Evolutionary conservation across 179 eudicot genomes (phyloP), one percentile per base, ranked within the genome.

Genomic region (Drosera spatulata): DNA sequence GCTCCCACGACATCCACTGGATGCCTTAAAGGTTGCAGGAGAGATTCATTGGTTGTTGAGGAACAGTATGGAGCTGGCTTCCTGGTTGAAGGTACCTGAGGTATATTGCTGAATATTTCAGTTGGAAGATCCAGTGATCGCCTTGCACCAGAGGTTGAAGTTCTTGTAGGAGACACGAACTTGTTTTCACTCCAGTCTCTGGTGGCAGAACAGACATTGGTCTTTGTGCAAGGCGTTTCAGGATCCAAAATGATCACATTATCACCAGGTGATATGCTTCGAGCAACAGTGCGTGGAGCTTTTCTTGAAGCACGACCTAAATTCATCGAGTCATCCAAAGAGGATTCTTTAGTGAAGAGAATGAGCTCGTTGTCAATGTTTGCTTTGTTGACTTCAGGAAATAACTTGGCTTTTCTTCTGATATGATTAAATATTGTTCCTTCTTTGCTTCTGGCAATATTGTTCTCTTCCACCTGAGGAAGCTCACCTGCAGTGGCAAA

Each of bases 361-460:
- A 40, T 44, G 43, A 68, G 40, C 33, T 65, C 66, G 39, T 73
- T 9, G 11, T 58, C 66, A 58, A 60, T 64, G 68, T 71, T 66
- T 71, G 77, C 60, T 55, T 64, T 76, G 60, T 78, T 60, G 59
- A 75, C 56, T 42, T 59, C 61, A 5, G 84, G 85, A 39, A 64
- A 80, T 61, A 66, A 86, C 65, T 68, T 82, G 42, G 87, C 69
- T 55, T 85, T 85, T 65, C 73, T 85, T 39, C 76, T 69, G 22
- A 81, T 74, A 60, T 81, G 81, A 50, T 85, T 74, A 45, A 83
- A 77, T 58, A 75, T 70, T 5, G 70, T 70, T 65, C 69, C 83
- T 43, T 59, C 62, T 5, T 63, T 79, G 43, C 68, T 46, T 55
- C 64, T 49, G 65, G 71, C 74, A 61, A 75, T 63, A 60, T 75